Conservation (phyloP, 2,329 filamentous ascomycete species). For the Xylaria sp. region DNA sequence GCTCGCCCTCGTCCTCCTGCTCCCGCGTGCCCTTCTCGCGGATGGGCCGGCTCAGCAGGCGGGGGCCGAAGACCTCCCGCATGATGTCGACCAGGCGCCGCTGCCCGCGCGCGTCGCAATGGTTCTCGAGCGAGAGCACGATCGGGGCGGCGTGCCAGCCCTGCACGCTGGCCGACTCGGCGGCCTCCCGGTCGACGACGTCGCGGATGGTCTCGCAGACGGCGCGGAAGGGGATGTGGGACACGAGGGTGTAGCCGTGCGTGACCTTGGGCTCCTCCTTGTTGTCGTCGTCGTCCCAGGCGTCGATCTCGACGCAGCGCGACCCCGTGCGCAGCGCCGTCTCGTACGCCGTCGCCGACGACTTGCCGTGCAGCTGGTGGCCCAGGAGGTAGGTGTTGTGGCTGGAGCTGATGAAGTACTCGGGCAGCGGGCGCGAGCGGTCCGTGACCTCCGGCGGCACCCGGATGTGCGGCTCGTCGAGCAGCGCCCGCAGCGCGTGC, state of each 20-base stretch:
- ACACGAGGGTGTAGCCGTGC: slow-evolving; percentile 70
- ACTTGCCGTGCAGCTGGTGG: slow-evolving; percentile 68
- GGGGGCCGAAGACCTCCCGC: slow-evolving; percentile 63
- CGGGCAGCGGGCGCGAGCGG: slow-evolving; percentile 62
- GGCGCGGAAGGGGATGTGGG: slow-evolving; percentile 63
- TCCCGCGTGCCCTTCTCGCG: slow-evolving; percentile 58
- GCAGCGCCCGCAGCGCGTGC: slow-evolving; percentile 50
- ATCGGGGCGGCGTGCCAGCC: slow-evolving; percentile 57
- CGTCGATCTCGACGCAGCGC: slow-evolving; percentile 74
- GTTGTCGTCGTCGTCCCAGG: slow-evolving; percentile 67
- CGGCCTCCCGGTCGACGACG: slow-evolving; percentile 61
- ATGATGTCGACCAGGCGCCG: slow-evolving; percentile 65
- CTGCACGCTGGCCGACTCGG: slow-evolving; percentile 42
- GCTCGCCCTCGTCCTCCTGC: slow-evolving; percentile 52
- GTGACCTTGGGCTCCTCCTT: slow-evolving; percentile 69
- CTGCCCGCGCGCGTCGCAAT: slow-evolving; percentile 63
- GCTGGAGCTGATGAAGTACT: slow-evolving; percentile 73
- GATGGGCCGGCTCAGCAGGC: slow-evolving; percentile 61
- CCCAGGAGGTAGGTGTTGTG: slow-evolving; percentile 75
- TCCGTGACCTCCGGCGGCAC: slow-evolving; percentile 60
- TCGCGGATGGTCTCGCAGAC: slow-evolving; percentile 69
- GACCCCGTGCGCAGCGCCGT: slow-evolving; percentile 64
- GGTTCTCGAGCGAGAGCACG: slow-evolving; percentile 68
- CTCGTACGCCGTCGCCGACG: slow-evolving; percentile 65
- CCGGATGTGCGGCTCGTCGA: slow-evolving; percentile 59